Base-by-base conservation (phyloP, 78 protist genomes). In the Polysphondylium violaceum region DNA sequence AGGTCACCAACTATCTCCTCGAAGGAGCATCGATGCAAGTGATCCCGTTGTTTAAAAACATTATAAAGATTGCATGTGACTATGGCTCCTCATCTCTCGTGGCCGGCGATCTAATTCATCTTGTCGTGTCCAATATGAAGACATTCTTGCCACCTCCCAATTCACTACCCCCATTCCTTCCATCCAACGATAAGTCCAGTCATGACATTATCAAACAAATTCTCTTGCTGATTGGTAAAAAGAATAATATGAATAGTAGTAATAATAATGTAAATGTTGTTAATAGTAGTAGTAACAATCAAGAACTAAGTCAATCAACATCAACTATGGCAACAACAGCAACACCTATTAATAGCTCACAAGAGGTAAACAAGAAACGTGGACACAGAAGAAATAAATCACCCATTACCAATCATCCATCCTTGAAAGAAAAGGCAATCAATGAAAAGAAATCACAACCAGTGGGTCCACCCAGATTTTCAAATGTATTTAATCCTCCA, bases 321-420 rank as follows among this genome's bases (percentile, higher is more conserved):
- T 38, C 73, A 64, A 64, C 43, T 29, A 38, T 50, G 31, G 2
- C 58, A 43, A 21, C 58, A 23, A 21, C 75, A 68, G 27, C 75
- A 68, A 41, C 40, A 72, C 44, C 63, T 25, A 40, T 36, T n/a
- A 17, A 12, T 25, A 35, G 14, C 2, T 50, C 77, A 33, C 59
- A 72, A 35, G 43, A 44, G 16, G 55, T n/a, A 31, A 77, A 50
- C 23, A 53, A 79, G 19, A 79, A 38, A 43, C 68, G 73, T 35
- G 88, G 88, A 31, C 90, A 83, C 44, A 60, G 78, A 50, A 25
- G 90, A 41, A 83, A 83, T 14, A 83, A 83, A 33, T 69, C 90
- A n/a, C 78, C 75, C 9, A 67, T 83, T 31, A 68, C 90, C 5
- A 72, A 83, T 44, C 90, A 83, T 31, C 90, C 90, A 27, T 83